Evolutionary conservation across 306 rosid species (phyloP), one percentile per base, ranked within the genome.

Genomic region (Casuarina equisetifolia): DNA sequence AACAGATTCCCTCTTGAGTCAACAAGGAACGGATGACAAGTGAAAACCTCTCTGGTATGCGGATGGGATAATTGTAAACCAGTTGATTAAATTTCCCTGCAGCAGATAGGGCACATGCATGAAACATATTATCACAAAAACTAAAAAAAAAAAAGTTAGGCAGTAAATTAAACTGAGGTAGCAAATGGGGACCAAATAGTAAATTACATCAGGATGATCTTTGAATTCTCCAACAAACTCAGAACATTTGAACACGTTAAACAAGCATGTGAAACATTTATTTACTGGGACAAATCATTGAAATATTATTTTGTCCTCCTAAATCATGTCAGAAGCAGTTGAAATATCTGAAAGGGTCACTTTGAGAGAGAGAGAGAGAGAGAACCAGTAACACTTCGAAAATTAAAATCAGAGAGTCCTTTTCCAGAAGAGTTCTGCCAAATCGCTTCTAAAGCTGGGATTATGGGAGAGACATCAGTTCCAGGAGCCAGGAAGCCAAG

Each of bases 1-100:
- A 92, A 88, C 98, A 96, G 75, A 96, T 91, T 84, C 99, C 99
- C 86, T 96, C 99, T 88, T 92, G 99, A 79, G 99, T 96, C 94
- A 96, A 79, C 46, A 95, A 86, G 66, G 99, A 95, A 54, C 98
- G 95, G 51, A 92, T 95, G 45, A 95, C 99, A 68, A 95, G 98
- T 3, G 99, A 95, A 85, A 95, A 95, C 86, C 99, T 89, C 84
- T 95, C 99, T 20, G 99, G 99, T 51, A 95, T 95, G 66, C 97
- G 97, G 78, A 95, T 95, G 72, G 99, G 99, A 91, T 91, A 95
- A 83, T 95, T 95, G 90, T 95, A 95, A 78, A 95, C 99, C 84
- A 95, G 81, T 58, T 95, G 98, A 74, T 95, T 95, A 86, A 95
- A 95, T 90, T 92, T 95, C 52, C 96, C 98, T 95, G 93, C 86